These are phyloP conservation scores for Hippophae gyantsensis DNA, from an alignment of 306 rosid genomes.

Conservation along the genomic window DNA sequence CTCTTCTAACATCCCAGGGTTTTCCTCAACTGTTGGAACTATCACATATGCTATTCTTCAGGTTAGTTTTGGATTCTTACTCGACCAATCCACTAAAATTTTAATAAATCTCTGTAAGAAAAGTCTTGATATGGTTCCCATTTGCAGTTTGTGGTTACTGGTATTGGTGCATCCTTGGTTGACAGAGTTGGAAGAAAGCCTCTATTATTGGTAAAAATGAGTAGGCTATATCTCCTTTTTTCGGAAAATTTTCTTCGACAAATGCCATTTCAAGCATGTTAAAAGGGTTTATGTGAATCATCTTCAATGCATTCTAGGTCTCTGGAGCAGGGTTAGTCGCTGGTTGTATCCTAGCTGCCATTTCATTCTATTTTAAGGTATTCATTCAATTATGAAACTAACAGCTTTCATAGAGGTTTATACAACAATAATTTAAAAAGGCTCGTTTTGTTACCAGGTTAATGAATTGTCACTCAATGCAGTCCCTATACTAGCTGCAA, in stretches of 20 bases:
- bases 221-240: not conserved
- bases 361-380: constrained; percentile 78
- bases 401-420: constrained; percentile 4
- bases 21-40: constrained; percentile 50
- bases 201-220: constrained; percentile 48
- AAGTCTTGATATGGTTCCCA: constrained; percentile 9
- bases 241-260: constrained; percentile 5
- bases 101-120: not conserved
- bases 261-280: constrained; percentile 7
- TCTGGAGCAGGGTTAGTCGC: constrained; percentile 64
- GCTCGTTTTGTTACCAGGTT: constrained; percentile 37
- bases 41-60: constrained; percentile 58
- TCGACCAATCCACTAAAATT: not conserved
- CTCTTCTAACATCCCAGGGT: constrained; percentile 35
- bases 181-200: constrained; percentile 86
- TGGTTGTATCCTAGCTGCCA: constrained; percentile 50
- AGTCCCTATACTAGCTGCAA: constrained; percentile 54
- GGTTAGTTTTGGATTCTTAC: constrained; percentile 33
- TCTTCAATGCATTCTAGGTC: constrained; percentile 27
- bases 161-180: constrained; percentile 45
- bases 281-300: constrained; percentile 5
- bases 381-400: constrained; percentile 1
- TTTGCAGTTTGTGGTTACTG: constrained; percentile 55
- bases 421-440: constrained; percentile 7
- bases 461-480: constrained; percentile 34